Conservation (phyloP, 2,329 filamentous ascomycete genomes). For the Coleophoma crateriformis region DNA sequence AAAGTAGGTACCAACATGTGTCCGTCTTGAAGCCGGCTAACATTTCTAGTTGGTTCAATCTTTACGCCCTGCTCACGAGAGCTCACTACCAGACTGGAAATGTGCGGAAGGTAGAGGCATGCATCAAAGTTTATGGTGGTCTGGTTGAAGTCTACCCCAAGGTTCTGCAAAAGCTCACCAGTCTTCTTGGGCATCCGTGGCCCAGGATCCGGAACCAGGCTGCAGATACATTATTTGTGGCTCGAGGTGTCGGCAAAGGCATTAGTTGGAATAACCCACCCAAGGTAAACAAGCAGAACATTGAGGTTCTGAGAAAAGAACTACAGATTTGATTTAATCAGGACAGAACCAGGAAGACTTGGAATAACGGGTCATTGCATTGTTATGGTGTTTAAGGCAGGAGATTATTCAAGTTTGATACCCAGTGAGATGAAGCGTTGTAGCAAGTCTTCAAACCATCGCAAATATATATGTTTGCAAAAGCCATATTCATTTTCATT, state of each 20-base stretch:
- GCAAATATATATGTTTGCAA: no score
- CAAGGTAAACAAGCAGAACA: constrained; percentile 39
- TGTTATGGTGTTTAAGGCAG: no score
- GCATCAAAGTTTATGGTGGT: constrained; percentile 72
- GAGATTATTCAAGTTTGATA: no score
- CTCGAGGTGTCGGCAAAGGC: constrained; percentile 40
- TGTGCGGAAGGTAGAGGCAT: constrained; percentile 75
- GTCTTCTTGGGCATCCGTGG: constrained; percentile 76
- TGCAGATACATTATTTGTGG: constrained; percentile 49
- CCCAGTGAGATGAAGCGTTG: no score
- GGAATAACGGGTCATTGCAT: no score
- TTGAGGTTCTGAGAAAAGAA: constrained; percentile 6
- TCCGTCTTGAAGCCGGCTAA: constrained; percentile 4
- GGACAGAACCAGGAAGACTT: no score
- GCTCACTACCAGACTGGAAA: constrained; percentile 79
- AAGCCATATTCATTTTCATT: no score
- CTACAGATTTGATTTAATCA: background rate
- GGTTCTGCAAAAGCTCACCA: constrained; percentile 63
- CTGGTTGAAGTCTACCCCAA: constrained; percentile 40
- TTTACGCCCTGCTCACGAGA: constrained; percentile 70
- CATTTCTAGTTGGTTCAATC: constrained; percentile 40
- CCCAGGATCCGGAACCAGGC: constrained; percentile 61
- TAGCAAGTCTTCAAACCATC: no score
- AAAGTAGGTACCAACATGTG: constrained; percentile 9
- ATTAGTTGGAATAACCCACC: constrained; percentile 45